phyloP scores from a whole-genome alignment of 202 grass and related monocot species.

The Bolboschoenoplectus hybrid region DNA sequence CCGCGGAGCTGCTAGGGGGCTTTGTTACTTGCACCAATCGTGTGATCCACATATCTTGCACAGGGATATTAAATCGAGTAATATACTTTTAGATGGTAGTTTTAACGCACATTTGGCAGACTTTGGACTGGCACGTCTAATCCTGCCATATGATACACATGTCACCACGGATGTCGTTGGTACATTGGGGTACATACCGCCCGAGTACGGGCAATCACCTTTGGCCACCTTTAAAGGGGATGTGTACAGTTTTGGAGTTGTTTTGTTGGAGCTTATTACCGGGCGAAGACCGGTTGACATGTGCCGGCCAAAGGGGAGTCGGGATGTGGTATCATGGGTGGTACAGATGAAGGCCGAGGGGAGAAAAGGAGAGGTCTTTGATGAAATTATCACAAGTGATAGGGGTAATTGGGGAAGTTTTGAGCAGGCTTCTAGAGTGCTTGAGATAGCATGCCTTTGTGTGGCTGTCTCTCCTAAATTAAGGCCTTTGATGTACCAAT shows the following conservation, averaged over 20 bases:
- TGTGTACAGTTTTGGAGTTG: conserved; percentile 94
- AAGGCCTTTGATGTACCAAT: conserved; percentile 68
- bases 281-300: conserved; percentile 90
- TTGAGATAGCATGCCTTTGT: conserved; percentile 84
- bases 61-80: conserved; percentile 94
- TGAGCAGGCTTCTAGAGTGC: conserved; percentile 52
- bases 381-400: conserved; percentile 48
- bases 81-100: conserved; percentile 84
- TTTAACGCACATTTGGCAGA: conserved; percentile 89
- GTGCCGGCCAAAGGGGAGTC: conserved; percentile 69
- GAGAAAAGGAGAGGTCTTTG: conserved; percentile 72
- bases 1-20: conserved; percentile 67
- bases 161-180: conserved; percentile 93
- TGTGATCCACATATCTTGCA: conserved; percentile 95
- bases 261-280: conserved; percentile 92
- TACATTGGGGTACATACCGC: conserved; percentile 93
- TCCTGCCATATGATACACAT: conserved; percentile 74
- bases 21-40: conserved; percentile 80
- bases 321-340: conserved; percentile 88
- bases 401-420: conserved; percentile 44
- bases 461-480: conserved; percentile 61
- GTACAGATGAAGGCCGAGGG: conserved; percentile 76
- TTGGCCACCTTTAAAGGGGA: conserved; percentile 94
- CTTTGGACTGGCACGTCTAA: conserved; percentile 84
- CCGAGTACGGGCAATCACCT: conserved; percentile 86